Base-by-base conservation (phyloP, 2,329 filamentous ascomycete genomes). In the Atkinsonella hypoxylon region DNA sequence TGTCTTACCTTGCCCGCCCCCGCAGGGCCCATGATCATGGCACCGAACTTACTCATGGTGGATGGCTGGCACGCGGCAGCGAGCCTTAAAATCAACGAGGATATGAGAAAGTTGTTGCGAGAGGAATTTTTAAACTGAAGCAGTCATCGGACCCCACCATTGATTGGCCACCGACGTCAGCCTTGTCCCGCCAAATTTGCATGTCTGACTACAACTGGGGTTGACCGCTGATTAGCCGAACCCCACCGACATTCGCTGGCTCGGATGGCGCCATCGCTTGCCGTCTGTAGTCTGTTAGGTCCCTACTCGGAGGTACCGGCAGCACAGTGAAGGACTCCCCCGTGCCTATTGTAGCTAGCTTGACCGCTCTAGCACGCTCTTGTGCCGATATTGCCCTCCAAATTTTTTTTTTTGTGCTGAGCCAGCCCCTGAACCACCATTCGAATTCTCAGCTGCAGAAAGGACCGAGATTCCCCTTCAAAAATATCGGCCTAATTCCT, bases 21-120 rank as follows among this genome's bases (percentile, higher is more conserved):
- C 18, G 93, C 91, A 54, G 91, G 93, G 66, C 93, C 93, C 85
- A 97, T 95, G 54, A 97, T 84, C 70, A 97, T 83, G 57, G 88
- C 83, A 49, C 93, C 93, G 65, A 90, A 97, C 70, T 96, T 95
- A 70, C 87, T 91, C 89, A 94, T 95, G 57, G 53, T 18, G 49
- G 7, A 17, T 11, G 72, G 43, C 47, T 22, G 30, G 47, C 31
- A 17, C 47, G 20, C n/a, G n/a, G n/a, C n/a, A n/a, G n/a, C n/a
- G n/a, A n/a, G n/a, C n/a, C n/a, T n/a, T n/a, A n/a, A n/a, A n/a
- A n/a, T n/a, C n/a, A n/a, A n/a, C n/a, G n/a, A n/a, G n/a, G n/a
- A n/a, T n/a, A n/a, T n/a, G n/a, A n/a, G n/a, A n/a, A n/a, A n/a
- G n/a, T n/a, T n/a, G n/a, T n/a, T n/a, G n/a, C n/a, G n/a, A n/a